Evolutionary conservation across 2,329 filamentous ascomycete species (phyloP).

Genomic region (Sclerotinia minor): DNA sequence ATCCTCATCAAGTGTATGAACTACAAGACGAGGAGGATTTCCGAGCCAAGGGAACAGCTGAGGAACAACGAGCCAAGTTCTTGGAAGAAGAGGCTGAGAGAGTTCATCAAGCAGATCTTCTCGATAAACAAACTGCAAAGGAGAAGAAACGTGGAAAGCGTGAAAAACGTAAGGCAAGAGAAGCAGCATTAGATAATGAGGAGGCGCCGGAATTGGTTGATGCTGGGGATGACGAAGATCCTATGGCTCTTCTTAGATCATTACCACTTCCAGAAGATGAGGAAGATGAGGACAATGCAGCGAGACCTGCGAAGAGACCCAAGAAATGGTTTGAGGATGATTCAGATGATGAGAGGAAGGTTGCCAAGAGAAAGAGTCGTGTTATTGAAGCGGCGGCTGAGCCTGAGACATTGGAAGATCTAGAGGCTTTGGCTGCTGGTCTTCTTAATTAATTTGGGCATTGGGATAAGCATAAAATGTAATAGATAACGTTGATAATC

Average conservation of each 20-base stretch:
- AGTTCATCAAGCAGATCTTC: constrained; percentile 72
- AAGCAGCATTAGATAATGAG: constrained; percentile 52
- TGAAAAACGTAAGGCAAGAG: constrained; percentile 61
- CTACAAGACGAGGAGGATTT: constrained; percentile 85
- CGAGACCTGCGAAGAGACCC: constrained; percentile 59
- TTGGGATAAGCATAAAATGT: not conserved
- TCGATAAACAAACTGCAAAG: constrained; percentile 79
- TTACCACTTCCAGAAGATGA: constrained; percentile 50
- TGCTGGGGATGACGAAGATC: constrained; percentile 51
- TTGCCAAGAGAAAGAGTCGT: constrained; percentile 51
- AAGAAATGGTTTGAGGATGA: constrained; percentile 82
- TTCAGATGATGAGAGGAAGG: constrained; percentile 49
- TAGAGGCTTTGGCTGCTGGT: constrained; percentile 74
- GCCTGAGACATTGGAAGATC: constrained; percentile 76
- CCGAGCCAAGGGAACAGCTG: constrained; percentile 69
- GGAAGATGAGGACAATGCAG: constrained; percentile 59
- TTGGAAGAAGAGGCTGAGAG: constrained; percentile 71
- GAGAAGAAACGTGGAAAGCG: constrained; percentile 76
- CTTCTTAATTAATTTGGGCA: constrained; percentile 53
- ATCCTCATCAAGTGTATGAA: constrained; percentile 81
- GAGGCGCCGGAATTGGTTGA: constrained; percentile 39
- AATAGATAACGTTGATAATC: constrained; percentile 11
- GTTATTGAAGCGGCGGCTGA: constrained; percentile 64
- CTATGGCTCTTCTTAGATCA: constrained; percentile 58
- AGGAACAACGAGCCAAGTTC: constrained; percentile 75